Conservation (phyloP, 176 grass and related monocot species). For the Juncus effusus region DNA sequence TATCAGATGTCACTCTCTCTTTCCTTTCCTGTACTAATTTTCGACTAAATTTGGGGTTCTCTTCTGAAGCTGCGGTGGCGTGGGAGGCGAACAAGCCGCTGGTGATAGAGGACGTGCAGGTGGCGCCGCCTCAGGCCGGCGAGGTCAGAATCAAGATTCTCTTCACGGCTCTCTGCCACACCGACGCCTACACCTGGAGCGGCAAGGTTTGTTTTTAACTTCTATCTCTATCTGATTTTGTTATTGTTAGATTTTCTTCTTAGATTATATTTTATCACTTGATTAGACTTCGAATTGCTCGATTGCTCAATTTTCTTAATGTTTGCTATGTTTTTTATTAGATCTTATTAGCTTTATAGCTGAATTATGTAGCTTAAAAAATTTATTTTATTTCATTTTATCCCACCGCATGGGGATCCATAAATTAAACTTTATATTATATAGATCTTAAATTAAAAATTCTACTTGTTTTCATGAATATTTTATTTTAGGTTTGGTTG, state of each 20-base stretch:
- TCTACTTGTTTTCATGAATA: no score
- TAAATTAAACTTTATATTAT: no score
- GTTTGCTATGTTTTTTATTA: neutral
- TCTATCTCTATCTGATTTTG: no score
- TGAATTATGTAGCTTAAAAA: no score
- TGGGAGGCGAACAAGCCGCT: slow-evolving; percentile 83
- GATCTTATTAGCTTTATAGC: neutral
- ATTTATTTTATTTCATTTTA: no score
- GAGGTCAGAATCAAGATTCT: slow-evolving; percentile 92
- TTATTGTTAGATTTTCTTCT: no score
- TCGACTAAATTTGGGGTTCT: neutral
- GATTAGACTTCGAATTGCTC: neutral
- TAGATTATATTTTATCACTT: neutral
- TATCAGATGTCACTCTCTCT: neutral
- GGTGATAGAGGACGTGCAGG: slow-evolving; percentile 93
- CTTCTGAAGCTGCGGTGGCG: slow-evolving; percentile 71
- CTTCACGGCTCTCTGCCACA: slow-evolving; percentile 92
- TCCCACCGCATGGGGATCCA: no score
- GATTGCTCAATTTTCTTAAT: slow-evolving; percentile 1
- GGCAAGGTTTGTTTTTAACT: slow-evolving; percentile 57
- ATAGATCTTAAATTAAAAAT: no score
- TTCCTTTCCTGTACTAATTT: neutral
- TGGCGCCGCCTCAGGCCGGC: slow-evolving; percentile 93
- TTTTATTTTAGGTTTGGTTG: no score
- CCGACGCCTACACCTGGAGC: slow-evolving; percentile 97